These are phyloP conservation scores for Marsdenia floribunda DNA, from an alignment of 257 asterid genomes.

Conservation along the genomic window DNA sequence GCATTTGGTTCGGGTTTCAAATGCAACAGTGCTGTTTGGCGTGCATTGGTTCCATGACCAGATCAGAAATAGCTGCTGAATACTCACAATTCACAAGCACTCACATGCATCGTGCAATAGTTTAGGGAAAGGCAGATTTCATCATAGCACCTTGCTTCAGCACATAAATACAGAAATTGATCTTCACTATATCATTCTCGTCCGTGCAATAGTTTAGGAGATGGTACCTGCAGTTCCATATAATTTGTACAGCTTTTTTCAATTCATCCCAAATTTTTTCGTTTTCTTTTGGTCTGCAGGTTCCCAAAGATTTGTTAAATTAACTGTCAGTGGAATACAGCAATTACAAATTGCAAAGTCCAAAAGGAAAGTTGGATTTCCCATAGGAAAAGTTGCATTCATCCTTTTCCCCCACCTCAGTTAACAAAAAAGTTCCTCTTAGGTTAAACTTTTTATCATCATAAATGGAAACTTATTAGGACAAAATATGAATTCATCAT, in stretches of 20 bases:
- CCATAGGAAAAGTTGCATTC: neutral
- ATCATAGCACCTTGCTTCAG: neutral
- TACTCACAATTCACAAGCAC: neutral
- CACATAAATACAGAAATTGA: neutral
- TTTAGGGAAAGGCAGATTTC: neutral
- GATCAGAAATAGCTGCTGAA: neutral
- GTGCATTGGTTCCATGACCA: neutral
- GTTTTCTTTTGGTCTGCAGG: conserved; percentile 75
- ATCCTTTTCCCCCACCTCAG: neutral
- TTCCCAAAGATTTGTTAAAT: conserved; percentile 7
- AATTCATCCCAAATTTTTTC: conserved; percentile 57
- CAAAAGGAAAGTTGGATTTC: neutral
- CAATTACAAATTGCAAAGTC: neutral
- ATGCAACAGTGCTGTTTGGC: no score
- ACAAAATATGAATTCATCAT: neutral
- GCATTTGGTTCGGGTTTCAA: no score
- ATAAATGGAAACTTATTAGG: neutral
- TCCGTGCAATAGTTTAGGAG: conserved; percentile 48
- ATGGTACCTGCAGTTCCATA: conserved; percentile 93
- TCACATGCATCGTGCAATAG: neutral
- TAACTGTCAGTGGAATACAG: neutral
- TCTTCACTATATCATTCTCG: neutral
- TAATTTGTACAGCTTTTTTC: conserved; percentile 80
- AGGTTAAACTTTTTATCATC: neutral
- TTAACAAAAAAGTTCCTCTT: neutral